Base-by-base conservation (phyloP, 371 early-diverging fungal species). In the Mucor velutinosus region DNA sequence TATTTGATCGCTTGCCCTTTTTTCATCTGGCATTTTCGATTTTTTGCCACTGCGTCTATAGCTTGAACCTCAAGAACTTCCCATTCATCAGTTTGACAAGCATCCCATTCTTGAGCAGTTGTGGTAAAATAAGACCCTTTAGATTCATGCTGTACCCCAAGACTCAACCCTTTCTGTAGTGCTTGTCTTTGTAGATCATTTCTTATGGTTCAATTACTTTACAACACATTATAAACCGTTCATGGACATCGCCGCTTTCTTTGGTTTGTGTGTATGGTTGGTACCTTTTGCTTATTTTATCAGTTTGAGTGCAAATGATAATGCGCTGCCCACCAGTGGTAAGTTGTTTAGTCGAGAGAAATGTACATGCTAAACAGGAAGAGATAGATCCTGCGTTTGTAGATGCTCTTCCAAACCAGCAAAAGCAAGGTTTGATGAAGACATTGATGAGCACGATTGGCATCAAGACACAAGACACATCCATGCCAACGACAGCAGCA, bases 161-260 rank as follows among this genome's bases (percentile, higher is more conserved):
- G 19, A 15, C n/a, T 33, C 47, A 30, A 59, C n/a, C 4, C 43
- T 5, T 58, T 37, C 8, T 11, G 29, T 69, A 93, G 93, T 87
- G 1, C 80, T 95, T n/a, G 93, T 90, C 1, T 73, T 95, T 60
- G 79, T 72, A 6, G 88, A 95, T 75, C 96, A 95, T 71, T 93
- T 93, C 67, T 71, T 91, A 51, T 95, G 96, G 96, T 95, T 94
- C 76, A 84, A 84, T 64, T 93, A 89, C 76, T 95, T 95, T 74
- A 80, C 91, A 5, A 71, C 72, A 0, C 85, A 87, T 61, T 87
- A 89, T 63, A 83, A 84, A 66, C 80, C 87, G 11, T 92, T 94
- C 69, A 73, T 82, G 78, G 92, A 93, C 60, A 90, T 93, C 51
- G 92, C 92, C n/a, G 84, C 91, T 12, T 94, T 95, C 80, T 95